Base-by-base conservation (phyloP, 805 yeast genomes). In the Candida arabinofermentans region DNA sequence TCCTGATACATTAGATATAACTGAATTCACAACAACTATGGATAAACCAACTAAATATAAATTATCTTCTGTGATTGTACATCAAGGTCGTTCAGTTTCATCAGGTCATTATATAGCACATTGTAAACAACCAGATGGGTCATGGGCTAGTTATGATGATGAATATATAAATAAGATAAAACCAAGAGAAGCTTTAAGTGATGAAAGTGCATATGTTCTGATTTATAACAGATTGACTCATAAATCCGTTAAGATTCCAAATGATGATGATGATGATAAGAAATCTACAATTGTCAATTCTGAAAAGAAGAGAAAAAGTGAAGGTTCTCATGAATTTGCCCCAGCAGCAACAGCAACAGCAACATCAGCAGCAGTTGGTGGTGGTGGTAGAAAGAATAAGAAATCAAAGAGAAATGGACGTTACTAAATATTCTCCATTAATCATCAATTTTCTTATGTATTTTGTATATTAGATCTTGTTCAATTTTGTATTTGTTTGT, bases 61-160 rank as follows among this genome's bases (percentile, higher is more conserved):
- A 58, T 72, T 93, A 49, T 71, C 79, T 14, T 79, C 90, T 18
- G 96, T 91, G 14, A 86, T 91, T 46, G 91, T 89, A 4, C 99
- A 93, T 58, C 96, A 87, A 55, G 99, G 99, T 31, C 72, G 98
- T 48, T 85, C 96, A 2, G 81, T 90, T 12, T 81, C 89, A 34
- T 81, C 93, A 3, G 99, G 99, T 3, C 99, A 93, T 63, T 93
- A 93, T 57, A 77, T 89, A 44, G 86, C 96, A 1, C 88, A 86
- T 58, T 86, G 96, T 58, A 77, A 84, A 48, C 96, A 90, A 63
- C 96, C 97, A 1, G 93, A 86, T 63, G 91, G 89, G 2, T 66
- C 83, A 2, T 93, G 98, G 99, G 82, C 88, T 23, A 82, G 88
- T 8, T 93, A 91, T 62, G 98, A 93, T 59, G 99, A 93, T 60